phyloP scores from a whole-genome alignment of 129 eudicot genomes.

The Gnaphalium uliginosum region DNA sequence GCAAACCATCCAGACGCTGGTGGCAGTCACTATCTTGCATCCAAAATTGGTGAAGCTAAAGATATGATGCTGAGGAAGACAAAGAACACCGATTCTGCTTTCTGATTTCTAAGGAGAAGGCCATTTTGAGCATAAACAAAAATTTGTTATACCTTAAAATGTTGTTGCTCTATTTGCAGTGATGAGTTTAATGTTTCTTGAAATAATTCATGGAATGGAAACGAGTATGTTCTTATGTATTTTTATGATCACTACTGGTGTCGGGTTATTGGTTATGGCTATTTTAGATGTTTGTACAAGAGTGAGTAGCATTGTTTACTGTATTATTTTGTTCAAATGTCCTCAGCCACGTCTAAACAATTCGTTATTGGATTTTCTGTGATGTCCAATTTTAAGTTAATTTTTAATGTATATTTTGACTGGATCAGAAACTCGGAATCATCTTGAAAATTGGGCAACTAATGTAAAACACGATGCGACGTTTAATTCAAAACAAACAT shows the following conservation, averaged over 20 bases:
- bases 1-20: slow-evolving; percentile 88
- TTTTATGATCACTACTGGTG: not conserved
- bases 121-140: not conserved
- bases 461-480: not conserved
- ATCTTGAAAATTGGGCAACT: not conserved
- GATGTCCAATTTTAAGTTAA: too few relatives aligned
- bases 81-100: slow-evolving; percentile 44
- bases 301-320: not conserved
- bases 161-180: not conserved
- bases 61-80: slow-evolving; percentile 61
- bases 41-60: slow-evolving; percentile 76
- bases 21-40: slow-evolving; percentile 77
- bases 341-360: not conserved
- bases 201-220: slow-evolving; percentile 14
- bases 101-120: slow-evolving; percentile 16
- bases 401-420: not conserved
- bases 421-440: not conserved
- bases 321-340: too few relatives aligned
- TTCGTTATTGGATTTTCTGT: too few relatives aligned
- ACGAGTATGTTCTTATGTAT: not conserved
- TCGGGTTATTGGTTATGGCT: not conserved
- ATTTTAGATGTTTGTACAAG: not conserved
- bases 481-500: not conserved
- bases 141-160: slow-evolving; percentile 9
- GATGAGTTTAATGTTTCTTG: not conserved